Base-by-base conservation (phyloP, 202 grass and related monocot genomes). In the Hordeum pubiflorum region DNA sequence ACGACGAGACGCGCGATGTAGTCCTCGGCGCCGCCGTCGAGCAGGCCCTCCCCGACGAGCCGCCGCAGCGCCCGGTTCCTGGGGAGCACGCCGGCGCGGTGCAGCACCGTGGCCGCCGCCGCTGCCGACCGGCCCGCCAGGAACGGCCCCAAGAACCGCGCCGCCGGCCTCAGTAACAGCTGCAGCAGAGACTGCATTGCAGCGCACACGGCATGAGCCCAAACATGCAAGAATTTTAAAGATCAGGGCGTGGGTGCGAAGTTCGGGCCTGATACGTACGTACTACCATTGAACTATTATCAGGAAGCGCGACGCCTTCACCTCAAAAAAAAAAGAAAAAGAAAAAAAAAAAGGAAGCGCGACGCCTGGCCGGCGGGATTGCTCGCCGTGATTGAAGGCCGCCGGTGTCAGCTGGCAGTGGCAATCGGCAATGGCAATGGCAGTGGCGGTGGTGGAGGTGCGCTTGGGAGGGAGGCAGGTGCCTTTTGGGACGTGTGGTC, bases 61-160 rank as follows among this genome's bases (percentile, higher is more conserved):
- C 90, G 87, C 72, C 82, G 77, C 68, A 92, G 76, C 3, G 43
- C 72, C 21, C 72, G 46, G 82, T 90, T 82, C 81, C 93, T 86
- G 17, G 92, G 92, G 43, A 95, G 89, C 13, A 80, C 89, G 26
- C 87, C 87, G 40, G 79, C 79, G 36, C 77, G 82, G 67, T 90
- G 80, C 37, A 95, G 78, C 72, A 88, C 75, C 33, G 93, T 86
- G 4, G 89, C 87, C 48, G 21, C 83, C 86, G 24, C 24, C 24
- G 0, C 24, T 1, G 24, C 24, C 24, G 24, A 0, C 24, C 24
- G 24, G 24, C 24, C 31, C 44, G 75, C 78, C 13, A 43, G 79
- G 60, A 89, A 64, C 39, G 78, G 22, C 44, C 71, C 78, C 13
- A 43, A 78, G 60, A 89, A 64, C 39, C 75, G 22, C 69, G 39